Evolutionary conservation across 2,329 filamentous ascomycete genomes (phyloP), one percentile per base, ranked within the genome.

Genomic region (Nemania sp.): DNA sequence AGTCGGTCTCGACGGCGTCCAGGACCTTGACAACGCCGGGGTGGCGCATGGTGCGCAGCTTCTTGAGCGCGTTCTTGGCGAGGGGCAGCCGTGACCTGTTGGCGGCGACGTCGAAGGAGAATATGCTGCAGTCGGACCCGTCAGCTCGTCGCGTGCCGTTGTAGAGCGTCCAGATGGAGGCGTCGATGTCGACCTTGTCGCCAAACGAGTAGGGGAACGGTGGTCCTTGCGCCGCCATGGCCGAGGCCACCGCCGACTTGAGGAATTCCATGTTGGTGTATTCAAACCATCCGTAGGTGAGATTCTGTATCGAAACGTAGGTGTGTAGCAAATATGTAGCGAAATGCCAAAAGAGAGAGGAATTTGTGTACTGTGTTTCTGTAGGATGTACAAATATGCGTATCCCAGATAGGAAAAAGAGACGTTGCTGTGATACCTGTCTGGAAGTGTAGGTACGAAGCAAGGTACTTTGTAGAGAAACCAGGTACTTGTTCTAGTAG

Each of bases 61-160:
- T 99, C 74, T 94, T 92, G 67, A 97, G 83, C 46, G 94, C 92
- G 79, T 99, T 99, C 77, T 89, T 92, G 54, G 95, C 95, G 54
- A 99, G 84, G 42, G 93, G 90, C 20, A 97, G 79, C 57, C 89
- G 87, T 45, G 90, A 88, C 74, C 88, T 91, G 75, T 96, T 94
- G 59, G 90, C 81, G 61, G 84, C 83, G 57, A 96, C 84, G 74
- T 99, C 94, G 81, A 99, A 99, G 68, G 92, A 91, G 79, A 99
- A 97, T 67, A 99, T 93, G 79, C 92, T 97, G 78, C 95, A 99
- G 70, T 91, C 88, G 3, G 92, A 96, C 35, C 91, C 88, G 75
- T 98, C 94, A 79, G 98, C 93, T 78, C 91, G 87, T 79, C 90
- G 95, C 57, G 91, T 97, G 72, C 92, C 95, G 77, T 98, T 97